Evolutionary conservation across 805 yeast genomes (phyloP).

Genomic region (Lipomyces chichibuensis): DNA sequence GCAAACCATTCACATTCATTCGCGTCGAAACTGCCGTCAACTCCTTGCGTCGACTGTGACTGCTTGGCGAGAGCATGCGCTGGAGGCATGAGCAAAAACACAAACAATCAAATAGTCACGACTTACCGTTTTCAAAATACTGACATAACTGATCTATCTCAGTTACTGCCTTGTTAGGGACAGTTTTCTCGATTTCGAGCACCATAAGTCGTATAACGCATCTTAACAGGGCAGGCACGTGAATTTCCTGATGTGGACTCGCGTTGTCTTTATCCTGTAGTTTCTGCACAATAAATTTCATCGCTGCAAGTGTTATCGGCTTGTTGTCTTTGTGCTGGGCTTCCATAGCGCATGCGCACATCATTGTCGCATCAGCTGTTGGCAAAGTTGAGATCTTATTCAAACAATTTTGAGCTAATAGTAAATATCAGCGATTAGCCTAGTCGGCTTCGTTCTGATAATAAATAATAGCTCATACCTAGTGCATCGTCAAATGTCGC

Average conservation of each 20-base stretch:
- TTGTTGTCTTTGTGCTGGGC: slow-evolving; percentile 25
- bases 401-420: slow-evolving; percentile 15
- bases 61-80: slow-evolving; percentile 18
- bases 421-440: neutral
- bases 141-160: slow-evolving; percentile 17
- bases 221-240: slow-evolving; percentile 22
- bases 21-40: slow-evolving; percentile 9
- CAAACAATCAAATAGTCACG: neutral
- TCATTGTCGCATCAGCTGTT: slow-evolving; percentile 6
- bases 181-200: slow-evolving; percentile 7
- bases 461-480: slow-evolving; percentile 9
- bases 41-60: neutral
- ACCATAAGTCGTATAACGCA: slow-evolving; percentile 24
- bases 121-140: slow-evolving; percentile 22
- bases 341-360: slow-evolving; percentile 29
- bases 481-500: slow-evolving; percentile 12
- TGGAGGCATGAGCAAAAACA: neutral
- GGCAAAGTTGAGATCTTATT: slow-evolving; percentile 9
- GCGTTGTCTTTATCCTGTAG: slow-evolving; percentile 2
- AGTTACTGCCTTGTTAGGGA: neutral
- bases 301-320: slow-evolving; percentile 22
- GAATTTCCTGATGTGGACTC: neutral
- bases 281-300: slow-evolving; percentile 16
- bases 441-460: neutral
- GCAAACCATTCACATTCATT: slow-evolving; percentile 28